phyloP scores from a whole-genome alignment of 192 early-diverging fungal genomes.

The Phycomyces blakesleeanus region DNA sequence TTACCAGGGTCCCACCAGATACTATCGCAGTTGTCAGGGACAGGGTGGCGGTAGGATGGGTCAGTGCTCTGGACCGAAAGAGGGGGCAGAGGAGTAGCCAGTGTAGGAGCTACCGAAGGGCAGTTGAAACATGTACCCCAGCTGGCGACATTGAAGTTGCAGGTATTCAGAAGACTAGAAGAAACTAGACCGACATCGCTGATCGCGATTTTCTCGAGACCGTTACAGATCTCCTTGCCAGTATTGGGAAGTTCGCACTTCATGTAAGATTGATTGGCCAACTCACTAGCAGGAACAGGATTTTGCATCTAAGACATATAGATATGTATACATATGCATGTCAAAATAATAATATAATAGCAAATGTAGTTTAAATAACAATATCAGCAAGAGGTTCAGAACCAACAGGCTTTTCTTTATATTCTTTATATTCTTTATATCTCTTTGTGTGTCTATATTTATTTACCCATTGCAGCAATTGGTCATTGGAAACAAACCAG shows the following conservation, averaged over 20 bases:
- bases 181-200: slow-evolving; percentile 33
- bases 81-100: slow-evolving; percentile 41
- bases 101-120: slow-evolving; percentile 37
- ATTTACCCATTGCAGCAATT: slow-evolving; percentile 60
- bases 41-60: slow-evolving; percentile 35
- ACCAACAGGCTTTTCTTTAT: too few relatives aligned
- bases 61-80: slow-evolving; percentile 20
- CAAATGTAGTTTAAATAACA: too few relatives aligned
- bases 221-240: slow-evolving; percentile 69
- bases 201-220: slow-evolving; percentile 45
- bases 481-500: slow-evolving; percentile 70
- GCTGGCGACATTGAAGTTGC: slow-evolving; percentile 45
- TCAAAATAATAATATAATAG: too few relatives aligned
- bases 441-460: slow-evolving; percentile 3
- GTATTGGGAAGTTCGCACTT: slow-evolving; percentile 52
- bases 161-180: slow-evolving; percentile 34
- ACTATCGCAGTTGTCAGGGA: slow-evolving; percentile 62
- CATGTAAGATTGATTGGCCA: slow-evolving; percentile 66
- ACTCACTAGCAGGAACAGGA: slow-evolving; percentile 64
- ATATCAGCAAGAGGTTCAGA: too few relatives aligned
- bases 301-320: slow-evolving; percentile 72
- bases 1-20: slow-evolving; percentile 65
- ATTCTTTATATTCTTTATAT: neutral
- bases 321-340: too few relatives aligned
- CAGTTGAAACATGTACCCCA: slow-evolving; percentile 58